phyloP scores from a whole-genome alignment of 768 basidiomycete species.

The Mycena crocata region DNA sequence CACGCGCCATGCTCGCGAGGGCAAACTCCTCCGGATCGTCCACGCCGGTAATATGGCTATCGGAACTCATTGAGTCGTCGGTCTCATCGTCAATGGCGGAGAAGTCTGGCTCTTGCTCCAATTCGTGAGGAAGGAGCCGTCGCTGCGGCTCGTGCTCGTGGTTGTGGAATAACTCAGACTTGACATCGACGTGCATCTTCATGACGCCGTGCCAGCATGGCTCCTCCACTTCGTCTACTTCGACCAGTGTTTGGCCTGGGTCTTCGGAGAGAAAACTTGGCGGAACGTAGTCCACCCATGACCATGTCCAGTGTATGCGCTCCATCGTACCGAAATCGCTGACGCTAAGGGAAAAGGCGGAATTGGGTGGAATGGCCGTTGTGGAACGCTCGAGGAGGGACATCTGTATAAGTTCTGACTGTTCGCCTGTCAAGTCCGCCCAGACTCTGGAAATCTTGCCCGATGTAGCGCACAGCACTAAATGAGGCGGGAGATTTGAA shows the following conservation, averaged over 20 bases:
- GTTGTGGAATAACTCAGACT: too few species aligned
- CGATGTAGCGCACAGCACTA: not conserved
- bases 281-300: not conserved
- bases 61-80: constrained; percentile 18
- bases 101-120: not conserved
- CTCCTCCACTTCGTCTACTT: not conserved
- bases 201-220: not conserved
- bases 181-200: too few species aligned
- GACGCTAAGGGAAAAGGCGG: not conserved
- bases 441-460: constrained; percentile 2
- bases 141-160: constrained; percentile 10
- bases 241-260: not conserved
- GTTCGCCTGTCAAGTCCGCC: not conserved
- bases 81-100: not conserved
- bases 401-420: not conserved
- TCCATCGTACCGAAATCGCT: not conserved
- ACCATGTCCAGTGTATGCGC: not conserved
- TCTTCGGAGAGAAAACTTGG: constrained; percentile 12
- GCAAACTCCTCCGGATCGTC: constrained; percentile 15
- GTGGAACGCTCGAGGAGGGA: constrained; percentile 1
- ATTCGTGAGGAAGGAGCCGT: constrained; percentile 11
- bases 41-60: constrained; percentile 16
- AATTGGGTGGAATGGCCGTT: too few species aligned
- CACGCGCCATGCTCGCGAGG: not conserved
- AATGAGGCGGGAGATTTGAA: not conserved